phyloP scores from a whole-genome alignment of 2,329 filamentous ascomycete species.

The Fusarium subglutinans region DNA sequence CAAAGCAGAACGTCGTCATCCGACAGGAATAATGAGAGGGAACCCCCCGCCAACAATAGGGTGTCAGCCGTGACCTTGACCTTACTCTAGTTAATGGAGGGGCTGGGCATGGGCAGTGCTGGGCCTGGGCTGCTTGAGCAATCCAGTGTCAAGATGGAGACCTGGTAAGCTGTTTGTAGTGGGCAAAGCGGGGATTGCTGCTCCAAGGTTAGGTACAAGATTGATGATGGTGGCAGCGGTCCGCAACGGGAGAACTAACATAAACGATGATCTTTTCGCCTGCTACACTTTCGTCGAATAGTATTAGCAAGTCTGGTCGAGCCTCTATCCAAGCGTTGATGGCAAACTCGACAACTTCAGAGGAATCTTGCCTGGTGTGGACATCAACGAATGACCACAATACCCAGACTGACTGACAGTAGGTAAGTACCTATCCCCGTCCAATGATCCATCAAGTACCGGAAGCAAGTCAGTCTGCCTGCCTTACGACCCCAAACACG shows the following conservation, averaged over 20 bases:
- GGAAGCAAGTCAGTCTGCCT: slow-evolving; percentile 27
- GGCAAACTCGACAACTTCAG: neutral
- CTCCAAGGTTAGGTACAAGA: slow-evolving; percentile 2
- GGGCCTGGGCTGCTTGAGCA: neutral
- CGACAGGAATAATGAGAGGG: slow-evolving; percentile 42
- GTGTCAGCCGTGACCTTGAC: slow-evolving; percentile 41
- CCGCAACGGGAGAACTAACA: slow-evolving; percentile 36
- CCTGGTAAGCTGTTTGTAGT: slow-evolving; percentile 16
- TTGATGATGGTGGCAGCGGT: slow-evolving; percentile 37
- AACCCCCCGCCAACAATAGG: slow-evolving; percentile 39
- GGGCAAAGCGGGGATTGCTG: slow-evolving; percentile 35
- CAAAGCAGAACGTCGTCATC: slow-evolving; percentile 43
- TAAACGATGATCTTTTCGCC: slow-evolving; percentile 23
- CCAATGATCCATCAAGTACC: slow-evolving; percentile 20
- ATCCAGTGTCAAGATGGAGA: neutral
- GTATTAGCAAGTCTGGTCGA: slow-evolving; percentile 1
- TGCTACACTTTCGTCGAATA: neutral
- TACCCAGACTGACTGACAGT: neutral
- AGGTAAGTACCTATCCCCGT: neutral
- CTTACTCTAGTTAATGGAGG: slow-evolving; percentile 32
- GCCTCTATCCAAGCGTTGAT: neutral
- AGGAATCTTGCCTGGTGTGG: neutral
- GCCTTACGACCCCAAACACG: slow-evolving; percentile 25
- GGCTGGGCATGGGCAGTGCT: slow-evolving; percentile 29
- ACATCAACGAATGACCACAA: slow-evolving; percentile 7